Evolutionary conservation across 129 eudicot genomes (phyloP), one percentile per base, ranked within the genome.

Genomic region (Flaveria bidentis): DNA sequence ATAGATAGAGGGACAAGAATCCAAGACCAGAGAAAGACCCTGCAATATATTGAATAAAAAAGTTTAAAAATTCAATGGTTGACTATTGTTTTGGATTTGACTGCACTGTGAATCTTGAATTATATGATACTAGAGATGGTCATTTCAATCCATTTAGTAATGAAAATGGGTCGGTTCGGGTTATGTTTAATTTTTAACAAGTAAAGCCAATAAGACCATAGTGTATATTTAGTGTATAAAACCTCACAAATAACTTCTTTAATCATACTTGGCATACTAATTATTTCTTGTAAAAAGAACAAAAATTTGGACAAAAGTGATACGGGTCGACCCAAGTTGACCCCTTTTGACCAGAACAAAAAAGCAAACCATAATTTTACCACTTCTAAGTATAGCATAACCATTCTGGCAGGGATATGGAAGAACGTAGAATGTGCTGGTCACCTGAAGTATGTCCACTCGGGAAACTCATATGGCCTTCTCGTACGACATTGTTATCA

Each of bases 391-490:
- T 20, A 56, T 18, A 18, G 18, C 62, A 58, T 10, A 18, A 55
- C 26, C 13, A 55, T 22, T 58, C 22, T 58, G 65, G 65, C 36
- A 9, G 25, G 60, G 25, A 53, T 16, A 53, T 0, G 60, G 60
- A 53, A 53, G 5, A 22, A 60, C 9, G 18, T 33, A 46, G 67
- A 23, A 18, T 79, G 45, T 55, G 52, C 25, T 39, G 28, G 85
- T 86, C 68, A 86, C 89, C 83, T 50, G 89, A 86, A 67, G 85
- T 71, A 83, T 86, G 87, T 67, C 89, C 89, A 72, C 89, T 83
- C 0, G 89, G 89, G 50, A 86, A 86, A 67, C 89, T 86, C 81
- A 83, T 86, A 50, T 83, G 83, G 23, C 89, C 89, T 76, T 86
- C 81, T 80, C 72, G 56, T 55, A 83, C 62, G 12, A 76, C 85